phyloP scores from a whole-genome alignment of 2,329 filamentous ascomycete species.

The Fusarium musae region DNA sequence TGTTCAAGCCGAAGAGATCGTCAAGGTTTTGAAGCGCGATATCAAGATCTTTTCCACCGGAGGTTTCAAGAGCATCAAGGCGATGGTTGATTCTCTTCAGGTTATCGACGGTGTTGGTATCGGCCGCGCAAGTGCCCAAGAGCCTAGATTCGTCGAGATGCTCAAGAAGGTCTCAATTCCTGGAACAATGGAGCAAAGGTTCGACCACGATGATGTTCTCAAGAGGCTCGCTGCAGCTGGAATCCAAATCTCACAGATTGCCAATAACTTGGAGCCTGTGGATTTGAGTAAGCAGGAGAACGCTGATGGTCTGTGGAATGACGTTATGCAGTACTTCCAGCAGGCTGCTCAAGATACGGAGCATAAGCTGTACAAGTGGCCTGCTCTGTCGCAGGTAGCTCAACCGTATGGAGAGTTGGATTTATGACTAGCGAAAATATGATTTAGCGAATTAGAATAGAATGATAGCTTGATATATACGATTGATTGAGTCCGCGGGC shows the following conservation, averaged over 20 bases:
- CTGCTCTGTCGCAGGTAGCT: constrained; percentile 6
- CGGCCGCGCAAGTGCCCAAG: constrained; percentile 17
- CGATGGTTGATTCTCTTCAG: constrained; percentile 24
- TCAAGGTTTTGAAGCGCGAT: constrained; percentile 37
- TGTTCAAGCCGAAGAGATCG: constrained; percentile 64
- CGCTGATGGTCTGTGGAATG: constrained; percentile 17
- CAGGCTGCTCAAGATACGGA: constrained; percentile 6
- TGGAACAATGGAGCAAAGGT: constrained; percentile 10
- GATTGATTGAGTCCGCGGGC: rapidly evolving
- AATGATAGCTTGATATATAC: not conserved
- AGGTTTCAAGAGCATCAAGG: constrained; percentile 21
- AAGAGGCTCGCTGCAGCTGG: constrained; percentile 16
- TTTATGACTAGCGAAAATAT: not conserved
- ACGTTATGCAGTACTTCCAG: constrained; percentile 12
- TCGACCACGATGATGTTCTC: constrained; percentile 14
- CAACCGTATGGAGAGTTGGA: constrained; percentile 13
- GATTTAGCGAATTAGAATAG: not conserved
- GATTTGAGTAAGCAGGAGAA: constrained; percentile 30
- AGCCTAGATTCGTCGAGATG: constrained; percentile 6
- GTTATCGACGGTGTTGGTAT: constrained; percentile 23
- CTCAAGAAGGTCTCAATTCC: constrained; percentile 1
- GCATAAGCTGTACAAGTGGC: constrained; percentile 12
- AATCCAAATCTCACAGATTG: constrained; percentile 24
- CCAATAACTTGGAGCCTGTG: constrained; percentile 9
- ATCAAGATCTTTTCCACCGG: constrained; percentile 29